phyloP scores from a whole-genome alignment of 2,329 filamentous ascomycete species.

The Fusarium hainanense region DNA sequence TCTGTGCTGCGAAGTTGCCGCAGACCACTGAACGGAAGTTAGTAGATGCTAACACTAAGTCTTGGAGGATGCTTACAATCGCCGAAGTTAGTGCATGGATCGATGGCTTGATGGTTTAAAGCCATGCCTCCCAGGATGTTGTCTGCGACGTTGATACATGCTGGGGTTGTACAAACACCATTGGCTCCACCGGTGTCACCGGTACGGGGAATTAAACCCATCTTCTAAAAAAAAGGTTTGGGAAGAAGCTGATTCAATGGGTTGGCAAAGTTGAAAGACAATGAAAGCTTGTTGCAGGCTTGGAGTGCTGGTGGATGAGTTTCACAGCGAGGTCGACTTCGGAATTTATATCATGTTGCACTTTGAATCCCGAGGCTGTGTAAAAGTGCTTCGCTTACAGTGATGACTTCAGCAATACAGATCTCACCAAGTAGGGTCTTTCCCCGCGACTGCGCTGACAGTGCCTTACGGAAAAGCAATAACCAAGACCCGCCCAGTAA shows the following conservation, averaged over 20 bases:
- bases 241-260: background rate
- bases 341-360: background rate
- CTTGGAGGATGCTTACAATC: constrained; percentile 53
- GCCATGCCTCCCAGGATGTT: constrained; percentile 26
- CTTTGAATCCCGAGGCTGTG: background rate
- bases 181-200: fast-evolving
- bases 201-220: background rate
- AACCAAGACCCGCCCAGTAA: background rate
- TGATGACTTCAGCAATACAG: background rate
- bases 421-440: background rate
- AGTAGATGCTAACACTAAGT: background rate
- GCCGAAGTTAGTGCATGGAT: constrained; percentile 76
- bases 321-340: background rate
- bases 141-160: background rate
- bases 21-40: constrained; percentile 57
- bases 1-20: constrained; percentile 71
- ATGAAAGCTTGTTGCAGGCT: background rate
- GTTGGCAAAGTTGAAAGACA: background rate
- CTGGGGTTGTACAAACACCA: background rate
- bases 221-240: background rate
- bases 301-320: fast-evolving
- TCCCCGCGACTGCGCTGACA: background rate
- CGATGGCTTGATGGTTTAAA: constrained; percentile 66
- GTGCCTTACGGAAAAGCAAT: background rate
- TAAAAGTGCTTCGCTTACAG: background rate